These are phyloP conservation scores for Candida gorgasii DNA, from an alignment of 805 yeast genomes.

Conservation along the genomic window DNA sequence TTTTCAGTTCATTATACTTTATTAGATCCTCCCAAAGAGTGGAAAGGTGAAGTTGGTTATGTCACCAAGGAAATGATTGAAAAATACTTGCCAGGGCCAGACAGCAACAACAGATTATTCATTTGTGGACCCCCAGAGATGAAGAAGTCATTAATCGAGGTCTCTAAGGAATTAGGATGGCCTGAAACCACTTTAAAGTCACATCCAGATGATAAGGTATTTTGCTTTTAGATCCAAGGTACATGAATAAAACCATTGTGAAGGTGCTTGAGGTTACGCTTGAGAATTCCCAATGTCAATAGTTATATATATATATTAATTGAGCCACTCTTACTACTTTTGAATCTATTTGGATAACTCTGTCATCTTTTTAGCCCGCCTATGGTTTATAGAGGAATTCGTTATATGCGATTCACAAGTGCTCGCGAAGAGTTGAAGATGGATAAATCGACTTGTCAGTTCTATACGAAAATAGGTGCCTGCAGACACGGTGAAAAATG, in stretches of 20 bases:
- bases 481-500: constrained; percentile 93
- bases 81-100: constrained; percentile 52
- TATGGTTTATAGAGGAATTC: too few relatives aligned
- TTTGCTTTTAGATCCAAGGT: constrained; percentile 47
- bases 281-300: too few relatives aligned
- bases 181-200: constrained; percentile 46
- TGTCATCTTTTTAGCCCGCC: too few relatives aligned
- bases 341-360: too few relatives aligned
- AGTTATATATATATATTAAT: too few relatives aligned
- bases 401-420: too few relatives aligned
- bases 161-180: constrained; percentile 65
- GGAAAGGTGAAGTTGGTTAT: constrained; percentile 62
- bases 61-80: constrained; percentile 59
- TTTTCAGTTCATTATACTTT: constrained; percentile 62
- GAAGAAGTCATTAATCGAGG: constrained; percentile 53
- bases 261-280: too few relatives aligned
- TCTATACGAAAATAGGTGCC: constrained; percentile 83
- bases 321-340: too few relatives aligned
- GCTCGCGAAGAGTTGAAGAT: neutral
- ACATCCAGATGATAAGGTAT: constrained; percentile 55
- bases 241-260: too few relatives aligned
- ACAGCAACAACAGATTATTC: constrained; percentile 54
- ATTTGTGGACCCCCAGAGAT: constrained; percentile 77
- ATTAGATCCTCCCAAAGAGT: constrained; percentile 42
- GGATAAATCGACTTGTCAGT: constrained; percentile 41